Conservation (phyloP, 306 rosid species). For the Echinosophora koreensis region DNA sequence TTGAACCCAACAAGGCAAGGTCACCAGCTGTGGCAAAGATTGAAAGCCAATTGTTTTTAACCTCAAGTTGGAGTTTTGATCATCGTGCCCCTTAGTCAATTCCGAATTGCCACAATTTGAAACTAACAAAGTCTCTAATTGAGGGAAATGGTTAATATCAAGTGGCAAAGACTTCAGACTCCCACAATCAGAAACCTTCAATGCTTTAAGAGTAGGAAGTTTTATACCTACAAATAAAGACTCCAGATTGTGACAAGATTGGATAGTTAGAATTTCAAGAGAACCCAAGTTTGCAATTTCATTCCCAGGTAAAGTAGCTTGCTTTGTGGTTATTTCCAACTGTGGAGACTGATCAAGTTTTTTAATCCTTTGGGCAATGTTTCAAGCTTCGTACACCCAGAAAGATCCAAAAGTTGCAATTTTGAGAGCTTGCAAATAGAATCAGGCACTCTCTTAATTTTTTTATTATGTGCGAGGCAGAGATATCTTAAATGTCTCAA, state of each 20-base stretch:
- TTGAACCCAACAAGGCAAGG: too few species aligned
- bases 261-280: neutral
- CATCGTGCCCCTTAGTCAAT: neutral
- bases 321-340: neutral
- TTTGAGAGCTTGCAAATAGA: constrained; percentile 40
- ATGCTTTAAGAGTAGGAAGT: neutral
- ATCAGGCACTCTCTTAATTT: constrained; percentile 34
- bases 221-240: neutral
- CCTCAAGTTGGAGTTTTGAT: too few species aligned
- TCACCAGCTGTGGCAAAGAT: too few species aligned
- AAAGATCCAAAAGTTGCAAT: constrained; percentile 26
- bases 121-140: neutral
- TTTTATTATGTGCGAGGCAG: neutral
- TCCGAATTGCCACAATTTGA: neutral
- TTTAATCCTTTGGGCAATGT: constrained; percentile 28
- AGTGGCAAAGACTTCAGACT: constrained; percentile 21
- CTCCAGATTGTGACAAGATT: neutral
- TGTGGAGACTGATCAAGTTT: neutral
- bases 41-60: neutral
- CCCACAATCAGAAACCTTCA: rapidly evolving
- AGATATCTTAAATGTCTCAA: neutral
- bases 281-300: neutral
- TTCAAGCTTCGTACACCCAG: constrained; percentile 1
- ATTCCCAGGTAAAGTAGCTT: neutral
- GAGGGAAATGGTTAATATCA: neutral